Conservation (phyloP, 106 monocot species). For the Acanthochlamys bracteata region DNA sequence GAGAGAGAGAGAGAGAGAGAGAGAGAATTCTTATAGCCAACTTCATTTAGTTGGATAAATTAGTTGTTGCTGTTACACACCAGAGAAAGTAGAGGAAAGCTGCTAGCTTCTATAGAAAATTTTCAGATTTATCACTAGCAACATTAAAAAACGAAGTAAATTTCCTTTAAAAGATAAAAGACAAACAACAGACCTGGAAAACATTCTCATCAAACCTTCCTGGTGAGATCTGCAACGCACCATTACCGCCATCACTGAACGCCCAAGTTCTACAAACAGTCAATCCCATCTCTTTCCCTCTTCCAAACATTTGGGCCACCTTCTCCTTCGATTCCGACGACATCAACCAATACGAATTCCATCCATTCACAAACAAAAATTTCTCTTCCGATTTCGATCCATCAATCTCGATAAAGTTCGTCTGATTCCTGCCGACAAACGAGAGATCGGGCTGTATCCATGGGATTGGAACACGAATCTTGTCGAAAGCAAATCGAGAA, state of each 20-base stretch:
- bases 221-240: slow-evolving; percentile 68
- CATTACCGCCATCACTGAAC: slow-evolving; percentile 66
- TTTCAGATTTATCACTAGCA: neutral
- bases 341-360: slow-evolving; percentile 94
- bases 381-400: too few species aligned
- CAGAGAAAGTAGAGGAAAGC: too few species aligned
- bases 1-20: neutral
- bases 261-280: slow-evolving; percentile 80
- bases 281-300: slow-evolving; percentile 60
- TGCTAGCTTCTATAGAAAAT: too few species aligned
- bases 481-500: too few species aligned
- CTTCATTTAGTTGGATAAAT: too few species aligned
- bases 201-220: slow-evolving; percentile 51
- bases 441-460: too few species aligned
- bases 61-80: too few species aligned
- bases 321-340: slow-evolving; percentile 16
- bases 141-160: neutral
- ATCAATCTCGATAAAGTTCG: too few species aligned
- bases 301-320: slow-evolving; percentile 54
- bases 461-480: too few species aligned
- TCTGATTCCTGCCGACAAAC: too few species aligned
- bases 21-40: too few species aligned
- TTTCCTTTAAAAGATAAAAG: neutral
- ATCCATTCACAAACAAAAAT: slow-evolving; percentile 77
- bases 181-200: slow-evolving; percentile 41